Conservation (phyloP, 768 basidiomycete genomes). For the Hortiboletus flavorubellus region DNA sequence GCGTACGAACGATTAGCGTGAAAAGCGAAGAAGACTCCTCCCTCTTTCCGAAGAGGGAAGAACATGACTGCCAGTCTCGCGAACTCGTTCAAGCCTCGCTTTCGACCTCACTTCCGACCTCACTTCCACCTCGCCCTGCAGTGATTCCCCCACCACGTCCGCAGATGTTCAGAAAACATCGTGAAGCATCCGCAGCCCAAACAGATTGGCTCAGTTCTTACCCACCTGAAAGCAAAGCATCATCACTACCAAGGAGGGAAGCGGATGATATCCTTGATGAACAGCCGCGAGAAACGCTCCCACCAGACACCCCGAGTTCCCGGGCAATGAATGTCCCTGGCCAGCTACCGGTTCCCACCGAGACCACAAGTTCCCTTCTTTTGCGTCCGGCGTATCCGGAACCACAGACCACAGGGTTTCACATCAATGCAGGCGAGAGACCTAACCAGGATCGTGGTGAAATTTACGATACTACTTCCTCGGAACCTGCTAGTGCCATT, state of each 20-base stretch:
- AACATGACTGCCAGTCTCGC: constrained; percentile 3
- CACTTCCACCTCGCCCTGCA: constrained; percentile 16
- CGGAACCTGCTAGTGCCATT: constrained; percentile 7
- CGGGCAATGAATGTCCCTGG: constrained; percentile 10
- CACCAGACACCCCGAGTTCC: neutral
- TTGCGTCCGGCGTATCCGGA: constrained; percentile 9
- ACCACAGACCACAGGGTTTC: constrained; percentile 1
- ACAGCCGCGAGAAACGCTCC: neutral
- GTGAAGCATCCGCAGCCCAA: neutral
- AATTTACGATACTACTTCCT: neutral
- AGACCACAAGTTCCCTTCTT: constrained; percentile 8
- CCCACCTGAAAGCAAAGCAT: neutral
- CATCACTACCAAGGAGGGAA: neutral
- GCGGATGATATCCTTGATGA: neutral
- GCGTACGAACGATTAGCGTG: constrained; percentile 16
- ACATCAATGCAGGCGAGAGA: neutral
- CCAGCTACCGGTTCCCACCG: constrained; percentile 2
- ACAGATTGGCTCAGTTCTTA: neutral
- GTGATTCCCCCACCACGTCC: constrained; percentile 28
- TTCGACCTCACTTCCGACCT: neutral
- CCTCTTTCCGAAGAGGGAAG: constrained; percentile 16
- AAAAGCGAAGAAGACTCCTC: constrained; percentile 20
- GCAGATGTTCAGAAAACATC: constrained; percentile 11
- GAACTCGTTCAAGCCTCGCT: neutral
- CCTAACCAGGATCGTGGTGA: neutral